Evolutionary conservation across 768 basidiomycete genomes (phyloP).

Genomic region (Albatrellus ellisii): DNA sequence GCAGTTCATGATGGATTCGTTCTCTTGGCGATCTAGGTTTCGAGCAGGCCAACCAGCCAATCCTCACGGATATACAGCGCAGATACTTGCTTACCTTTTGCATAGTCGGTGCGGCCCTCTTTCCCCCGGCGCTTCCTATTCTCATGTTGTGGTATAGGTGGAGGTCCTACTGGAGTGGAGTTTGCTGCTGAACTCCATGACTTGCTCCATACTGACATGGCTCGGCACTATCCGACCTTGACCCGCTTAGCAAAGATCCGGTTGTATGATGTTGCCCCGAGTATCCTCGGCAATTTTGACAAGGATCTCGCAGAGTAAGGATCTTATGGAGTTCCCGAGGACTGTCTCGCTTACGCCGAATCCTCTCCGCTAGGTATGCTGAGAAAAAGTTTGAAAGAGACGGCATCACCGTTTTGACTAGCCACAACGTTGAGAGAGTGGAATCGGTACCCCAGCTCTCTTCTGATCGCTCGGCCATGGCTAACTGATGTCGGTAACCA

Average conservation of each 20-base stretch:
- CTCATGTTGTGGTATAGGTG: conserved; percentile 28
- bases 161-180: conserved; percentile 70
- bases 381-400: conserved; percentile 61
- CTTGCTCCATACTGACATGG: conserved; percentile 54
- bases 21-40: conserved; percentile 35
- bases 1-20: neutral
- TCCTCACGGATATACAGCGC: conserved; percentile 59
- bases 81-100: conserved; percentile 74
- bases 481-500: conserved; percentile 4
- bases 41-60: conserved; percentile 78
- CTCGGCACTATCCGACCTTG: conserved; percentile 47
- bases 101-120: conserved; percentile 48
- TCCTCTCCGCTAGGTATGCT: conserved; percentile 34
- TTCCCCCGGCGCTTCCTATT: conserved; percentile 1
- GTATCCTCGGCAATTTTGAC: conserved; percentile 68
- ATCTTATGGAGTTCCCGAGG: neutral
- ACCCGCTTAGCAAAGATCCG: conserved; percentile 56
- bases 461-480: neutral
- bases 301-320: conserved; percentile 41
- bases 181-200: conserved; percentile 79
- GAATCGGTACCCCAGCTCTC: conserved; percentile 29
- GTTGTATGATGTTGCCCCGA: conserved; percentile 71
- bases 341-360: conserved; percentile 2
- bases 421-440: conserved; percentile 61
- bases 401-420: conserved; percentile 59